A percentile compares a stretch with the other conserved stretches of the same genome.
These are phyloP conservation scores for Pleoardoris graminearum DNA, from an alignment of 2,329 filamentous ascomycete species.

Conservation along the genomic window DNA sequence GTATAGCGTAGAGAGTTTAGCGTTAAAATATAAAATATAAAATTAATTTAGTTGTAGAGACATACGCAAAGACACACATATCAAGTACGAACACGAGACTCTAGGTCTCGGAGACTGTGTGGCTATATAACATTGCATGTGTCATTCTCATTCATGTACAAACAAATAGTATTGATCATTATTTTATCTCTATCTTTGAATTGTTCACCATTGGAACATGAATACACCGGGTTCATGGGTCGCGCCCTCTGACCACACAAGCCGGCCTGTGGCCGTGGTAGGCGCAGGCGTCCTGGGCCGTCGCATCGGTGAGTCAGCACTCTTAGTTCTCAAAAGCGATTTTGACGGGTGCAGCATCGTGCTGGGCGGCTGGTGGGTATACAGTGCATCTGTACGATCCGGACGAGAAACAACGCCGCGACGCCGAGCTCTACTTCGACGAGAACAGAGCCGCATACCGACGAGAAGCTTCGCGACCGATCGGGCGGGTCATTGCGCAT, in stretches of 20 bases:
- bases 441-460: neutral
- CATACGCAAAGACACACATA: too few relatives aligned
- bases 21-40: too few relatives aligned
- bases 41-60: too few relatives aligned
- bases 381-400: neutral
- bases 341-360: neutral
- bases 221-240: too few relatives aligned
- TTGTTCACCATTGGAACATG: too few relatives aligned
- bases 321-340: neutral
- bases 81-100: too few relatives aligned
- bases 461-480: neutral
- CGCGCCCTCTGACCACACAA: neutral
- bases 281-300: neutral
- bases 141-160: too few relatives aligned
- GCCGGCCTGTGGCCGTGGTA: neutral
- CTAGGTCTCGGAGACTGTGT: too few relatives aligned
- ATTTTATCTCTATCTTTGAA: too few relatives aligned
- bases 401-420: neutral
- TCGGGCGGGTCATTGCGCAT: slow-evolving; percentile 7
- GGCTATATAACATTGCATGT: too few relatives aligned
- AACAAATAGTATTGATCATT: too few relatives aligned
- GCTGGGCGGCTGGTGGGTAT: neutral
- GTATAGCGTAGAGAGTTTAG: too few relatives aligned
- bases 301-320: neutral
- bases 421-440: neutral